Percentiles rank a stretch among this genome's conserved stretches.
These are phyloP conservation scores for Fusarium miscanthi DNA, from an alignment of 2,329 filamentous ascomycete genomes.

Conservation along the genomic window DNA sequence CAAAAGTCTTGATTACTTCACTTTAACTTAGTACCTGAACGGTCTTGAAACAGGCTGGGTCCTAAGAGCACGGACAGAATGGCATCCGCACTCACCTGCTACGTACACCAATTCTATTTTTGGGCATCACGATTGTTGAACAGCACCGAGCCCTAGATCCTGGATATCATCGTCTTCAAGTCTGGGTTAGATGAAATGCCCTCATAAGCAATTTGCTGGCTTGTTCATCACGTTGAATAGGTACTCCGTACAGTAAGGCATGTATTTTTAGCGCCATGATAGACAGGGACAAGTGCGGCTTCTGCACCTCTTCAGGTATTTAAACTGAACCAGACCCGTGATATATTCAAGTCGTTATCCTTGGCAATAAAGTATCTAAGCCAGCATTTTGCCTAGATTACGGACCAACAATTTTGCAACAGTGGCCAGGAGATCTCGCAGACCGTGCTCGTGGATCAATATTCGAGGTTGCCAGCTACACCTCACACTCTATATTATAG, in stretches of 20 bases:
- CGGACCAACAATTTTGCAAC: not conserved
- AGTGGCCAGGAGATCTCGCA: not conserved
- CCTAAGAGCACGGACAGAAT: not conserved
- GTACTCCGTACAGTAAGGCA: not conserved
- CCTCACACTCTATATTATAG: not conserved
- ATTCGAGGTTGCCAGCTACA: not conserved
- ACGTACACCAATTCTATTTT: not conserved
- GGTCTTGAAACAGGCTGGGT: not conserved
- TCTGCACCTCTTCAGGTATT: slow-evolving; percentile 1
- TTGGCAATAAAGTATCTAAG: not conserved
- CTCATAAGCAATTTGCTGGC: not conserved
- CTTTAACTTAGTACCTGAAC: not conserved
- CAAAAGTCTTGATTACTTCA: not conserved
- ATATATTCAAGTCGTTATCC: not conserved
- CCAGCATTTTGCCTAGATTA: not conserved
- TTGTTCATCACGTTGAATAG: not conserved
- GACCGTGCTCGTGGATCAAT: not conserved
- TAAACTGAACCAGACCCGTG: not conserved
- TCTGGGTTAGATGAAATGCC: not conserved
- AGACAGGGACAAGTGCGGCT: slow-evolving; percentile 20
- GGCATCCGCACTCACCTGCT: not conserved
- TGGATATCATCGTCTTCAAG: not conserved
- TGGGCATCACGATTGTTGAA: not conserved
- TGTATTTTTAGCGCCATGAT: slow-evolving; percentile 18
- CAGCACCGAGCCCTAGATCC: not conserved